Evolutionary conservation across 352 stramenopile species (phyloP).

Genomic region (Phytophthora citricola): DNA sequence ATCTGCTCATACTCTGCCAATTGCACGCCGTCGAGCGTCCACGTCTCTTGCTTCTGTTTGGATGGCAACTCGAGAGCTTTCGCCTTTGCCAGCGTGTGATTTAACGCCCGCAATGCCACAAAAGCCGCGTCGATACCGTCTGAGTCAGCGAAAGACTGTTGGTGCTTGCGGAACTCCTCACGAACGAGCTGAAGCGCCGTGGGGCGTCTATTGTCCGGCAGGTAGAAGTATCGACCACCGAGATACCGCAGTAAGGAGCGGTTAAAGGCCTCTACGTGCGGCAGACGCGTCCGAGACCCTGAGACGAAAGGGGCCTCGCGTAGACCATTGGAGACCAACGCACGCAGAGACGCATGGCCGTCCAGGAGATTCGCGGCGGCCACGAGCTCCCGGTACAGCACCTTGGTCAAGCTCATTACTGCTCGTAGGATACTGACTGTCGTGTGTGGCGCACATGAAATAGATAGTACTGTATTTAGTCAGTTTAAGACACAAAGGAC

Average conservation of each 20-base stretch:
- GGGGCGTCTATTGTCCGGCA: conserved; percentile 50
- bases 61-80: conserved; percentile 42
- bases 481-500: conserved; percentile 1
- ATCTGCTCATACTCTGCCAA: conserved; percentile 45
- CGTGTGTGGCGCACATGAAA: conserved; percentile 10
- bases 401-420: conserved; percentile 55
- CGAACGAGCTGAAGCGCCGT: conserved; percentile 52
- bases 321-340: conserved; percentile 69
- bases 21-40: conserved; percentile 40
- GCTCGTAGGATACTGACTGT: no score
- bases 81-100: conserved; percentile 62
- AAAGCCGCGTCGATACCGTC: conserved; percentile 67
- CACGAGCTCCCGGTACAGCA: conserved; percentile 81
- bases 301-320: conserved; percentile 46
- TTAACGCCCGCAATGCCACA: conserved; percentile 64
- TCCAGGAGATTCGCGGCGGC: conserved; percentile 60
- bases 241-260: conserved; percentile 58
- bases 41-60: conserved; percentile 4
- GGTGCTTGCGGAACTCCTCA: conserved; percentile 50
- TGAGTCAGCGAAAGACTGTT: neutral
- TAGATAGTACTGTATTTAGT: neutral
- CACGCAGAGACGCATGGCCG: conserved; percentile 58
- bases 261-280: conserved; percentile 73
- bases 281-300: conserved; percentile 41
- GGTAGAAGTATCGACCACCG: conserved; percentile 66